These are phyloP conservation scores for Fusarium pseudograminearum DNA, from an alignment of 2,329 filamentous ascomycete genomes.

Conservation along the genomic window DNA sequence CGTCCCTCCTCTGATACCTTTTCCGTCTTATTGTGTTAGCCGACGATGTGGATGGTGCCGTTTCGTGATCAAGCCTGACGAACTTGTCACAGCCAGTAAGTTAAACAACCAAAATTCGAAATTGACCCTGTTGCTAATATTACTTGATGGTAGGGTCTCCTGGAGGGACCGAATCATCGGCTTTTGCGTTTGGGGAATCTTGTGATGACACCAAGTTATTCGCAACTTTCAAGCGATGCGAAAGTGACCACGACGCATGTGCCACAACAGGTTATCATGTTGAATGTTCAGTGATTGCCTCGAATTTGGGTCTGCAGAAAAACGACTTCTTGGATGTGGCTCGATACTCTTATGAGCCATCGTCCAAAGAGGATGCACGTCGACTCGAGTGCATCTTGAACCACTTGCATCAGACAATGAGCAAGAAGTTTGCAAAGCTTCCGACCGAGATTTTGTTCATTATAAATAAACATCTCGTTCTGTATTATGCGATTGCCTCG, in stretches of 20 bases:
- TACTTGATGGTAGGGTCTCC: constrained; percentile 4
- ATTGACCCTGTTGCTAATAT: neutral
- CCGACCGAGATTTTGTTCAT: constrained; percentile 20
- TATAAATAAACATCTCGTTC: constrained; percentile 10
- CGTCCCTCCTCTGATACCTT: constrained; percentile 11
- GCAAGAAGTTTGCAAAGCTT: neutral
- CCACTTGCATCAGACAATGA: constrained; percentile 9
- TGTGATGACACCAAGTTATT: constrained; percentile 4
- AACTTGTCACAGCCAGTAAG: constrained; percentile 21
- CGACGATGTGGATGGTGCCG: constrained; percentile 34
- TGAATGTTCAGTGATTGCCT: constrained; percentile 21
- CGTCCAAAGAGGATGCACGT: constrained; percentile 4
- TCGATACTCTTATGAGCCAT: constrained; percentile 30
- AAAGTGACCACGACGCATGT: constrained; percentile 20
- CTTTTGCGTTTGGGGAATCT: constrained; percentile 2
- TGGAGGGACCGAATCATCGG: constrained; percentile 13
- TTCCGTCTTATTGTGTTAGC: constrained; percentile 29
- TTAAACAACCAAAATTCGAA: neutral
- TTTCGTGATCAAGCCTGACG: constrained; percentile 20
- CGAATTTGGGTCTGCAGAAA: neutral
- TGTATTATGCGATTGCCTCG: constrained; percentile 22
- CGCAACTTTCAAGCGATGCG: constrained; percentile 22
- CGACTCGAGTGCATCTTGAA: constrained; percentile 16
- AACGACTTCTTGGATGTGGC: constrained; percentile 9
- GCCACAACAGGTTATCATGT: constrained; percentile 27